These are phyloP conservation scores for Gossypium schwendimanii DNA, from an alignment of 441 rosid species.

Conservation along the genomic window DNA sequence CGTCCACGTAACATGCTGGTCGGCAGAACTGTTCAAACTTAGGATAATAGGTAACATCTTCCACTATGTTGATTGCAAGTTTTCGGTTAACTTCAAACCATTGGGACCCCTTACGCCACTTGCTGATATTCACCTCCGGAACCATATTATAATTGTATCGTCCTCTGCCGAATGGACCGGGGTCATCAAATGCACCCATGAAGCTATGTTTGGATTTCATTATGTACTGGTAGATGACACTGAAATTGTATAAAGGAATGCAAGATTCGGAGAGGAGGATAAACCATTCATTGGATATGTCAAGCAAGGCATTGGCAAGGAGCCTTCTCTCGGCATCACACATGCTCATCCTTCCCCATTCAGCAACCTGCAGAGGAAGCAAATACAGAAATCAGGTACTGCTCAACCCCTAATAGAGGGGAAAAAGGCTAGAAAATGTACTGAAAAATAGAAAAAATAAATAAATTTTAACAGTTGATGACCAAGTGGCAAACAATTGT, in stretches of 20 bases:
- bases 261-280: constrained; percentile 83
- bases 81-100: constrained; percentile 81
- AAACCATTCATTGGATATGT: constrained; percentile 73
- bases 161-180: constrained; percentile 80
- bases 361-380: constrained; percentile 44
- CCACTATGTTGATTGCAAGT: constrained; percentile 59
- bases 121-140: constrained; percentile 64
- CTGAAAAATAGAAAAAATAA: not conserved
- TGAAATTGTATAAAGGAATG: constrained; percentile 81
- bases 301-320: constrained; percentile 82
- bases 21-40: constrained; percentile 63
- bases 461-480: not conserved
- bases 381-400: not conserved
- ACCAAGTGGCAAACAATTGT: not conserved
- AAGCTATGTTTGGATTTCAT: constrained; percentile 59
- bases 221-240: constrained; percentile 56
- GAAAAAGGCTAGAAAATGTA: not conserved
- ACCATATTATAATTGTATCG: constrained; percentile 70
- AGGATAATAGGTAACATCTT: constrained; percentile 51
- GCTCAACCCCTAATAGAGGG: not conserved
- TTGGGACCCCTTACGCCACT: constrained; percentile 93
- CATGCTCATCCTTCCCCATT: constrained; percentile 96
- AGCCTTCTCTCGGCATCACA: constrained; percentile 88
- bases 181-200: constrained; percentile 79
- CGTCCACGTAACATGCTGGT: constrained; percentile 86